Conservation (phyloP, 2,329 filamentous ascomycete species). For the Cordyceps militaris region DNA sequence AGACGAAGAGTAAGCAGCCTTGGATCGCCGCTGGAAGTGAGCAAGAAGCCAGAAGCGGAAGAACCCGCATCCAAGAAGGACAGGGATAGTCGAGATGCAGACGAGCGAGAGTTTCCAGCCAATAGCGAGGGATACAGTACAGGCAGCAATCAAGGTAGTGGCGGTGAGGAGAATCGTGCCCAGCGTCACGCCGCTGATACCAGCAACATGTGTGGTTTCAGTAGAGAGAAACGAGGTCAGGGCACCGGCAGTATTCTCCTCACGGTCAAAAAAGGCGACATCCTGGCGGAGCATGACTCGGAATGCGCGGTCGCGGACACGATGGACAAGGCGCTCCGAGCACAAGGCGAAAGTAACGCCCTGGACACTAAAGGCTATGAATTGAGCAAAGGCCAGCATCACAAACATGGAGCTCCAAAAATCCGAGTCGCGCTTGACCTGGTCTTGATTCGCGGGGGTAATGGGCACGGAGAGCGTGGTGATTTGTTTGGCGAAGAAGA, state of each 20-base stretch:
- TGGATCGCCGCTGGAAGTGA: conserved; percentile 70
- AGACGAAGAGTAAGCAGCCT: conserved; percentile 70
- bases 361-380: conserved; percentile 61
- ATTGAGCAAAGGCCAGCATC: conserved; percentile 69
- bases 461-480: conserved; percentile 54
- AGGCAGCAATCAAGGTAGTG: conserved; percentile 72
- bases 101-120: conserved; percentile 87
- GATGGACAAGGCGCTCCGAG: conserved; percentile 78
- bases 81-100: conserved; percentile 68
- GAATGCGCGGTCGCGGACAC: conserved; percentile 77
- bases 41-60: conserved; percentile 80
- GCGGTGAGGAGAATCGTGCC: conserved; percentile 76
- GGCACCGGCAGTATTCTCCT: conserved; percentile 83
- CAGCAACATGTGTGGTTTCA: conserved; percentile 81
- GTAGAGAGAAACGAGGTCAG: conserved; percentile 84
- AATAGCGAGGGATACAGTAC: conserved; percentile 62
- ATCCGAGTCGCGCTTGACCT: conserved; percentile 62
- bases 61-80: conserved; percentile 76
- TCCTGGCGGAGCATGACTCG: conserved; percentile 86
- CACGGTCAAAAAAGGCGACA: conserved; percentile 82
- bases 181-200: conserved; percentile 79
- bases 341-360: conserved; percentile 74
- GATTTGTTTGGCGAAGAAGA: conserved; percentile 89
- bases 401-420: conserved; percentile 90
- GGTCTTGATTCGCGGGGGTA: conserved; percentile 40